Base-by-base conservation (phyloP, 805 yeast species). In the Nakazawaea sp. region DNA sequence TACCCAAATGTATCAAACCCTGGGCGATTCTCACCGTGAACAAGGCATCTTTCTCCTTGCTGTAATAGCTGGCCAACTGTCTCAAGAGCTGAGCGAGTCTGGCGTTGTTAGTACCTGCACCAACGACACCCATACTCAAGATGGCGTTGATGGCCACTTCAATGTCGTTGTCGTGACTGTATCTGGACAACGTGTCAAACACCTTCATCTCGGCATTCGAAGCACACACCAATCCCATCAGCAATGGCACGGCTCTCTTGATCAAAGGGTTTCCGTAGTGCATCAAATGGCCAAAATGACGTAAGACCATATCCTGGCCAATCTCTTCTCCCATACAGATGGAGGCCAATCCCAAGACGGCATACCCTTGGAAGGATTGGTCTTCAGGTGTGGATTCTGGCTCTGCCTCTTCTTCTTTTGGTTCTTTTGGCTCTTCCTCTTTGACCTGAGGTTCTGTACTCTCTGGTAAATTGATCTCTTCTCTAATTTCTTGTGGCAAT, bases 61-160 rank as follows among this genome's bases (percentile, higher is more conserved):
- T 74, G 58, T 92, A 94, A 59, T 92, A 92, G 38, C 86, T 78
- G 1, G 98, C 97, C 50, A 92, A 72, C 61, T 92, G 97, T 60
- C 98, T 78, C 53, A 92, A 72, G 45, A 92, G 70, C 65, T 92
- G 98, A 3, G 97, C 97, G 46, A 92, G 70, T 65, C 99, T 82
- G 6, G 99, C 98, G 57, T 92, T 92, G 62, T 92, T 90, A 20
- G 98, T 92, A 62, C 99, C 99, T 16, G 97, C 92, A 56, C 98
- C 98, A 49, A 90, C 95, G 45, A 92, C 65, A 38, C 99, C 99
- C 97, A 92, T 89, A 30, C 96, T 80, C 52, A 86, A 90, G 45
- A 92, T 88, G 16, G 98, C 88, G 56, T 89, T 92, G 57, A 81
- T 81, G 5, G 97, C 96, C 38, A 92, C 96, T 53, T 86, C 95